phyloP scores from a whole-genome alignment of 257 asterid genomes.

The Fraxinus cuspidata region DNA sequence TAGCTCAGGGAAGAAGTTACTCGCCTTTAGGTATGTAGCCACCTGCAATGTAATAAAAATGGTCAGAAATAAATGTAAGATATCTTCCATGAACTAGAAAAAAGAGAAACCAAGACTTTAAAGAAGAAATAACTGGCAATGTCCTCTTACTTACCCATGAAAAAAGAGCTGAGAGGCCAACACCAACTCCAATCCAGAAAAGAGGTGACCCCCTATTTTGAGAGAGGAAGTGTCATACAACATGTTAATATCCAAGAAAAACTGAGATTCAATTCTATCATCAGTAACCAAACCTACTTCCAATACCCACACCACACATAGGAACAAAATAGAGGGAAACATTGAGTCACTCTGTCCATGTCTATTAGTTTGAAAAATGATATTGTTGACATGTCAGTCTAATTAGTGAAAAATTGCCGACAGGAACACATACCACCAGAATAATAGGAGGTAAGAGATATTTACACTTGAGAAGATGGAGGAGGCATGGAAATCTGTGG shows the following conservation, averaged over 20 bases:
- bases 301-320: constrained; percentile 15
- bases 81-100: constrained; percentile 17
- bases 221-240: constrained; percentile 24
- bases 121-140: constrained; percentile 13
- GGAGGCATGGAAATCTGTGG: constrained; percentile 73
- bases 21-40: constrained; percentile 77
- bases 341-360: not conserved
- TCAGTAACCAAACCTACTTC: not conserved
- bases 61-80: constrained; percentile 25
- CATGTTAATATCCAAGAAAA: not conserved
- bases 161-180: constrained; percentile 85
- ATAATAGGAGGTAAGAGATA: constrained; percentile 1
- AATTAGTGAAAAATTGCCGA: not conserved
- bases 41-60: constrained; percentile 52
- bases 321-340: constrained; percentile 17
- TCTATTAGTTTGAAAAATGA: not conserved
- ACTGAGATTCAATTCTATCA: not conserved
- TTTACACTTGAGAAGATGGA: constrained; percentile 71
- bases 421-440: not conserved
- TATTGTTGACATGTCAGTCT: not conserved
- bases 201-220: constrained; percentile 82
- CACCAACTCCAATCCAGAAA: constrained; percentile 98
- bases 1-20: constrained; percentile 30
- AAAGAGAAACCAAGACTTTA: not conserved
- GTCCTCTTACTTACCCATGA: constrained; percentile 68